Conservation (phyloP, 768 basidiomycete genomes). For the Lanmaoa pseudosensibilis region DNA sequence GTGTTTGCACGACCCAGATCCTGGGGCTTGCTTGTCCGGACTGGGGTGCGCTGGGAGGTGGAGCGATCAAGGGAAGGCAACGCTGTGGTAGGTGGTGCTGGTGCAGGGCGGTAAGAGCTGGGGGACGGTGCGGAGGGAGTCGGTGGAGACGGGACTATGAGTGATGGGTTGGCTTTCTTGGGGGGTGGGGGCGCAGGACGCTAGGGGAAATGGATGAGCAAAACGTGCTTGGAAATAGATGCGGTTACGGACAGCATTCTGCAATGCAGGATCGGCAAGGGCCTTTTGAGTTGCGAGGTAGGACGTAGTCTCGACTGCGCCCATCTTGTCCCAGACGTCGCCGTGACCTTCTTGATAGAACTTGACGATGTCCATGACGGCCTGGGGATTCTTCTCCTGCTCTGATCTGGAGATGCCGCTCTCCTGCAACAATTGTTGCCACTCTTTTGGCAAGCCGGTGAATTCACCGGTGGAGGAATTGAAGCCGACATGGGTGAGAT, state of each 20-base stretch:
- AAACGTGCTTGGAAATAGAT: not conserved
- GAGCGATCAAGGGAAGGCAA: constrained; percentile 81
- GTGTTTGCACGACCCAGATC: constrained; percentile 65
- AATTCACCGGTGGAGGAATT: constrained; percentile 98
- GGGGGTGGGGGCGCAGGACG: constrained; percentile 43
- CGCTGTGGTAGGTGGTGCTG: constrained; percentile 64
- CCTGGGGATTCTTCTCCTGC: constrained; percentile 97
- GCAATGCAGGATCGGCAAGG: constrained; percentile 48
- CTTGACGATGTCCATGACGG: constrained; percentile 98
- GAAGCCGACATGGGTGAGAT: constrained; percentile 99
- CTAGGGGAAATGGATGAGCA: constrained; percentile 22
- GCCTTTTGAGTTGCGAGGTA: constrained; percentile 30
- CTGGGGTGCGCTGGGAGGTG: constrained; percentile 76
- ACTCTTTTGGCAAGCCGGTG: constrained; percentile 96
- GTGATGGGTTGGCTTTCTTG: constrained; percentile 38
- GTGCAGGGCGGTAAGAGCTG: constrained; percentile 64
- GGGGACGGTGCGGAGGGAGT: constrained; percentile 43
- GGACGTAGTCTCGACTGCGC: constrained; percentile 43
- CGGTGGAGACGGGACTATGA: constrained; percentile 28
- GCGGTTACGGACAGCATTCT: constrained; percentile 52
- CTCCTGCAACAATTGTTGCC: constrained; percentile 96
- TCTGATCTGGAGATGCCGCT: constrained; percentile 91
- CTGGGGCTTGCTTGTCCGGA: constrained; percentile 46
- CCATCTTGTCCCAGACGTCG: constrained; percentile 86
- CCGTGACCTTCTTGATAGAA: constrained; percentile 91